Evolutionary conservation across 345 rosid genomes (phyloP).

Genomic region (Dipteronia dyeriana): DNA sequence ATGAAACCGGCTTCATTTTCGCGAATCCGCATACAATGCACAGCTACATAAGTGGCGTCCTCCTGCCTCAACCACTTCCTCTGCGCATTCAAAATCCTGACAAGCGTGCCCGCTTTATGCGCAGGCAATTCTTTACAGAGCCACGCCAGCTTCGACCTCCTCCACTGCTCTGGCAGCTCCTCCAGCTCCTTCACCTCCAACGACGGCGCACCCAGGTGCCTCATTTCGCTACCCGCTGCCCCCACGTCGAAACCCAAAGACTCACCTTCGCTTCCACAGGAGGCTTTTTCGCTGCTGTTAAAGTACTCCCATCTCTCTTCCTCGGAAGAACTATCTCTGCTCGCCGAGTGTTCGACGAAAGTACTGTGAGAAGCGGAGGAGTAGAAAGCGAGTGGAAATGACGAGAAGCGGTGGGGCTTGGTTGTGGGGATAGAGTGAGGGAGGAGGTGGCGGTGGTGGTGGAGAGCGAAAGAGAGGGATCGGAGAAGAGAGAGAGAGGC

Average conservation of each 20-base stretch:
- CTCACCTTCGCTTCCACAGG: slow-evolving; percentile 1
- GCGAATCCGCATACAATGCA: slow-evolving; percentile 79
- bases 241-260: slow-evolving; percentile 26
- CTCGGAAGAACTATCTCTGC: slow-evolving; percentile 11
- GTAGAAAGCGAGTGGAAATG: not conserved
- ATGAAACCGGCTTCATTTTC: slow-evolving; percentile 77
- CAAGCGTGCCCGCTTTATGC: slow-evolving; percentile 53
- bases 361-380: slow-evolving; percentile 21
- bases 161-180: slow-evolving; percentile 88
- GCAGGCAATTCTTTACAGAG: slow-evolving; percentile 83
- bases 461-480: too few species aligned
- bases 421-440: slow-evolving; percentile 1
- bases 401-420: not conserved
- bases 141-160: slow-evolving; percentile 87
- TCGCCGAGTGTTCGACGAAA: slow-evolving; percentile 53
- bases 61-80: slow-evolving; percentile 89
- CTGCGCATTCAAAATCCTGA: slow-evolving; percentile 65
- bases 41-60: slow-evolving; percentile 68
- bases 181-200: slow-evolving; percentile 67
- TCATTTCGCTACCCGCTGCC: slow-evolving; percentile 41
- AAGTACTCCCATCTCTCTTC: slow-evolving; percentile 28
- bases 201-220: slow-evolving; percentile 41
- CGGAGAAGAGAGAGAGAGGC: too few species aligned
- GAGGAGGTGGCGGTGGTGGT: slow-evolving; percentile 19
- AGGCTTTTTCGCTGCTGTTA: not conserved